A percentile compares a stretch with the other conserved stretches of the same genome.
Conservation (phyloP, 192 early-diverging fungal genomes). For the Coemansia sp. region DNA sequence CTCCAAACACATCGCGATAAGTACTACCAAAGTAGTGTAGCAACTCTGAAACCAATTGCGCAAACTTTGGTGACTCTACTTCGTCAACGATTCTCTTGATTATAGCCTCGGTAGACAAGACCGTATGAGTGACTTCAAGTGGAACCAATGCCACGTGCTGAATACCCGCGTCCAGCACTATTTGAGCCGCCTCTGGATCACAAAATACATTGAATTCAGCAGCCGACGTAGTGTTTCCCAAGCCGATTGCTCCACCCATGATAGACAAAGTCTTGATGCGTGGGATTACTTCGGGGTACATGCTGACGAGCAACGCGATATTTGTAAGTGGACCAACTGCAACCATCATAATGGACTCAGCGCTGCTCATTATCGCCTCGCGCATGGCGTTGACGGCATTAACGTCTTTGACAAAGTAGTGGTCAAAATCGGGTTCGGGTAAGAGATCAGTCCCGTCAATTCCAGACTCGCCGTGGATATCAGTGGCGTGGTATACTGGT, state of each 20-base stretch:
- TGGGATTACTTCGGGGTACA: conserved; percentile 41
- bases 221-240: conserved; percentile 27
- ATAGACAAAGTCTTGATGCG: conserved; percentile 42
- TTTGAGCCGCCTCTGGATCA: conserved; percentile 43
- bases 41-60: conserved; percentile 19
- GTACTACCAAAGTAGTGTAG: conserved; percentile 15
- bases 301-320: conserved; percentile 49
- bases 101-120: conserved; percentile 11
- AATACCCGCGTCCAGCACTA: conserved; percentile 25
- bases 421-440: conserved; percentile 18
- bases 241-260: conserved; percentile 49
- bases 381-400: conserved; percentile 29
- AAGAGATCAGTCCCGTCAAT: conserved; percentile 17
- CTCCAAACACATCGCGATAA: conserved; percentile 14
- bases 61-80: conserved; percentile 18
- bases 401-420: conserved; percentile 8
- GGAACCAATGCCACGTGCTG: conserved; percentile 26
- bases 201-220: conserved; percentile 46
- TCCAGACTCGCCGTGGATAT: conserved; percentile 25
- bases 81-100: conserved; percentile 18
- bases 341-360: conserved; percentile 22
- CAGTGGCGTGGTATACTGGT: conserved; percentile 1
- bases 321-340: conserved; percentile 57
- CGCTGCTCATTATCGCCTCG: conserved; percentile 26
- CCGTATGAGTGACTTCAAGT: conserved; percentile 30